Percentiles rank a stretch among this genome's conserved stretches.
Evolutionary conservation across 192 early-diverging fungal genomes (phyloP).

Genomic region (Coemansia sp.): DNA sequence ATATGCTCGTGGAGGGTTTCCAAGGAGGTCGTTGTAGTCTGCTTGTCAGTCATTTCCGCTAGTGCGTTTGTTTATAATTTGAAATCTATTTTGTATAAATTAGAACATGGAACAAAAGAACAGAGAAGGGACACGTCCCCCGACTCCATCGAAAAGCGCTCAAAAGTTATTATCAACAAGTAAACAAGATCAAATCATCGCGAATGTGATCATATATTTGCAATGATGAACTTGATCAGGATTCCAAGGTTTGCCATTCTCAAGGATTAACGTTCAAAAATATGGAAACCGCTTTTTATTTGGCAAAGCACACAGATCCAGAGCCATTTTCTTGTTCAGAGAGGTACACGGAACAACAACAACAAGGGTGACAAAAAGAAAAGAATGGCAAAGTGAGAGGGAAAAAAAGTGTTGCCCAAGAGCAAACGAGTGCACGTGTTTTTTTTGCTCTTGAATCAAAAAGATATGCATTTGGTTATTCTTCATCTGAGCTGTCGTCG

Average conservation of each 20-base stretch:
- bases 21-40: constrained; percentile 4
- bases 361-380: too few relatives aligned
- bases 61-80: background rate
- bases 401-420: background rate
- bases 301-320: too few relatives aligned
- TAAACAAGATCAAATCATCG: background rate
- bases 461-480: constrained; percentile 21
- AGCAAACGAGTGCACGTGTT: too few relatives aligned
- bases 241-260: too few relatives aligned
- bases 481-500: constrained; percentile 59
- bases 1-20: constrained; percentile 33
- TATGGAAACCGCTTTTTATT: background rate
- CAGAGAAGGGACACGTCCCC: background rate
- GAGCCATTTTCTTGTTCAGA: too few relatives aligned
- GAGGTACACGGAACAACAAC: background rate
- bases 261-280: too few relatives aligned
- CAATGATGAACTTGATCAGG: too few relatives aligned
- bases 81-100: background rate
- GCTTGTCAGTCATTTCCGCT: constrained; percentile 10
- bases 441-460: background rate
- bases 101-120: background rate
- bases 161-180: background rate
- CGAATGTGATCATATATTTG: too few relatives aligned
- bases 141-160: background rate
- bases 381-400: background rate